These are phyloP conservation scores for Trichoderma polysporum DNA, from an alignment of 2,329 filamentous ascomycete genomes.

Conservation along the genomic window DNA sequence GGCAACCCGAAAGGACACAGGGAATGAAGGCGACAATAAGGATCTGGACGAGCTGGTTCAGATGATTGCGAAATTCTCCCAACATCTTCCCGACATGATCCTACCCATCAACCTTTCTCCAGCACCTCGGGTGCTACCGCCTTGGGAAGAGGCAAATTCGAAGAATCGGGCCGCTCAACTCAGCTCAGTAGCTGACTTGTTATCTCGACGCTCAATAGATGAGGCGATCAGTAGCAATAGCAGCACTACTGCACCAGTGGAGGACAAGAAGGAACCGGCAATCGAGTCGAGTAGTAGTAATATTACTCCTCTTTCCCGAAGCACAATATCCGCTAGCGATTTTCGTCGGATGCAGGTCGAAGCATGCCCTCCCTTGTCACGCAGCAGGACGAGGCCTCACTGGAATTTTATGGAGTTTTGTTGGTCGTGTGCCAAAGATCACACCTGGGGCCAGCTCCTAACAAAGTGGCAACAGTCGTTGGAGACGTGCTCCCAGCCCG, in stretches of 20 bases:
- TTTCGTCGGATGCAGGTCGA: conserved; percentile 45
- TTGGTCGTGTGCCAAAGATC: conserved; percentile 58
- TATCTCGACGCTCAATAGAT: conserved; percentile 30
- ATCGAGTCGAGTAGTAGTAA: neutral
- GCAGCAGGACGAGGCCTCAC: conserved; percentile 55
- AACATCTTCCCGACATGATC: conserved; percentile 78
- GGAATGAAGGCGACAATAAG: conserved; percentile 33
- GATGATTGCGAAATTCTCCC: conserved; percentile 70
- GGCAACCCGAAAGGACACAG: conserved; percentile 44
- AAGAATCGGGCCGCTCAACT: conserved; percentile 26
- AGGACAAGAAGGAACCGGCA: conserved; percentile 3
- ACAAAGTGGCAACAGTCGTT: conserved; percentile 63
- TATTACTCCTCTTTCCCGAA: neutral
- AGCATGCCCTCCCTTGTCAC: conserved; percentile 63
- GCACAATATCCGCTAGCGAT: conserved; percentile 24
- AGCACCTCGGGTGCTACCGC: conserved; percentile 41
- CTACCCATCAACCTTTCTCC: conserved; percentile 74
- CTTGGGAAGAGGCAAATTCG: conserved; percentile 57
- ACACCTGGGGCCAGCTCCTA: conserved; percentile 67
- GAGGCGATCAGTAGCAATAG: conserved; percentile 10
- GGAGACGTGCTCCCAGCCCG: conserved; percentile 74
- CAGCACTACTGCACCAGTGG: neutral
- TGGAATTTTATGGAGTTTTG: conserved; percentile 68
- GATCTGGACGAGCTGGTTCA: conserved; percentile 50
- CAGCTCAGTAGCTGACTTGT: conserved; percentile 31